These are phyloP conservation scores for Rhynchospora tenuis DNA, from an alignment of 176 grass and related monocot species.

Conservation along the genomic window DNA sequence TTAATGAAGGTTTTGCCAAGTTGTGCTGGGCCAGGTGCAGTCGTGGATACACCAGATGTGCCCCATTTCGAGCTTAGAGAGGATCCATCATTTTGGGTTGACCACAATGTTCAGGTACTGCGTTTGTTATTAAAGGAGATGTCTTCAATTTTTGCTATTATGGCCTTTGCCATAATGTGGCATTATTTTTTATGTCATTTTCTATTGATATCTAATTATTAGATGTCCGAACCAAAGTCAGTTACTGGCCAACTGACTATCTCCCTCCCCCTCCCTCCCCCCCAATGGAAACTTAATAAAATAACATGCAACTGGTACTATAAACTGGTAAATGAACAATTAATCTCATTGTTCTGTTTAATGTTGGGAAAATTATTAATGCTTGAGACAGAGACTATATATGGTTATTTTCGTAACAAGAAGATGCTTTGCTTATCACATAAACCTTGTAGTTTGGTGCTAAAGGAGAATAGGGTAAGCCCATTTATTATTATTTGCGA, in stretches of 20 bases:
- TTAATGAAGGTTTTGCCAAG: conserved; percentile 29
- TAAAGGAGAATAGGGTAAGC: background rate
- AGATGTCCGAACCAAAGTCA: too few relatives aligned
- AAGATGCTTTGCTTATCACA: background rate
- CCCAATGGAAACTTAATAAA: background rate
- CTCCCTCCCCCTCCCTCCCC: too few relatives aligned
- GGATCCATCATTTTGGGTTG: conserved; percentile 93
- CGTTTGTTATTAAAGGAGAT: background rate
- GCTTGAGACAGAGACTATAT: background rate
- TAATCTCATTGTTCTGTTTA: background rate
- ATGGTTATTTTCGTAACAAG: background rate
- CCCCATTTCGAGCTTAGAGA: conserved; percentile 72
- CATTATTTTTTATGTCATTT: background rate
- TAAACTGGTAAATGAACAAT: background rate
- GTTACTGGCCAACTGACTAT: too few relatives aligned
- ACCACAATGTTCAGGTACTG: conserved; percentile 80
- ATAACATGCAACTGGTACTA: background rate
- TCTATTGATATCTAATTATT: background rate
- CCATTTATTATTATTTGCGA: background rate
- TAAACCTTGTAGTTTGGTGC: background rate
- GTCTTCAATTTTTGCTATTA: background rate
- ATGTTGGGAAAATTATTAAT: background rate
- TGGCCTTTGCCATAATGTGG: background rate
- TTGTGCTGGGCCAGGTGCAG: conserved; percentile 11
- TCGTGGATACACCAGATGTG: conserved; percentile 54